Base-by-base conservation (phyloP, 177 flowering plant species). In the Tripterygium wilfordii region DNA sequence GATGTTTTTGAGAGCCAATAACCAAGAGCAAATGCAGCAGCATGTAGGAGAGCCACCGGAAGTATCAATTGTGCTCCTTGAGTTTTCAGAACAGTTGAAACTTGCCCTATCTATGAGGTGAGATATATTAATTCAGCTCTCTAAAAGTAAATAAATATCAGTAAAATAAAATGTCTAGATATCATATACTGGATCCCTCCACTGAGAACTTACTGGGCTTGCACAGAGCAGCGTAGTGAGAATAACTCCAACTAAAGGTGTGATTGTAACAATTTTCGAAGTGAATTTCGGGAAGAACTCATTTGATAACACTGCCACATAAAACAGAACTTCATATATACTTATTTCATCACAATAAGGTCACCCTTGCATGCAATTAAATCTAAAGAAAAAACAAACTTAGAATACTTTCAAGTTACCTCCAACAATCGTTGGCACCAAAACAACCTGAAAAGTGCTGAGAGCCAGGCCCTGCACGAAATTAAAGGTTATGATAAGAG, bases 371-470 rank as follows among this genome's bases (percentile, higher is more conserved):
- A 14, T 8, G 22, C 35, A 29, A 28, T 10, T 16, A 50, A 24
- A 14, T 28, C 16, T 1, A 30, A 24, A 27, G 33, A 26, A 41
- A 15, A 16, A 18, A n/a, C n/a, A 42, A 43, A 8, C 2, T 22
- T n/a, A n/a, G 14, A 31, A 42, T 8, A 53, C 27, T 47, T 21
- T 37, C 43, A 32, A 42, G 8, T 66, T 80, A 89, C 99, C 99
- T 77, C 99, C 96, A 59, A 83, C 42, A 53, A 92, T 28, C 13
- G 99, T 92, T 41, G 99, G 99, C 45, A 89, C 82, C 56, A 92
- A 57, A 36, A 92, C 99, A 66, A 89, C 97, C 71, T 89, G 99
- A 61, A 92, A 89, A 36, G 99, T 92, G 70, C 99, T 92, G 61
- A 89, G 48, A 47, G 97, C 91, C 24, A 88, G 76, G 45, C 99